These are phyloP conservation scores for Dipsacomyces acuminosporus DNA, from an alignment of 371 early-diverging fungal genomes.

Conservation along the genomic window DNA sequence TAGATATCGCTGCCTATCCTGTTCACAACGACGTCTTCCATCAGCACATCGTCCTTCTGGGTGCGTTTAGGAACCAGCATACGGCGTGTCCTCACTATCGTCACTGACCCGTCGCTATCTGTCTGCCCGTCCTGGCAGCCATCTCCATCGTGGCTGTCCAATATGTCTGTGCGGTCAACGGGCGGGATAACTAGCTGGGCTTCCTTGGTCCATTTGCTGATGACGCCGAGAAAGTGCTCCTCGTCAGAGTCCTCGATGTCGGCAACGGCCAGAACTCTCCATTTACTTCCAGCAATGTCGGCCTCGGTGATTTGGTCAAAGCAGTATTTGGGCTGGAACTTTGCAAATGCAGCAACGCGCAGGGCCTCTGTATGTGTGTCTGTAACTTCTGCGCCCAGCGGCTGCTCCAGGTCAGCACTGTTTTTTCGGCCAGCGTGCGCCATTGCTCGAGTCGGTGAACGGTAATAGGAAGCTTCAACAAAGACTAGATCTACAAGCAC, in stretches of 20 bases:
- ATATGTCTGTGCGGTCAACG: slow-evolving; percentile 54
- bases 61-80: slow-evolving; percentile 60
- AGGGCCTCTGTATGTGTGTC: slow-evolving; percentile 20
- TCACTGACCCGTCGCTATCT: neutral
- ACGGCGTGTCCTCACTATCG: slow-evolving; percentile 40
- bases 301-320: slow-evolving; percentile 6
- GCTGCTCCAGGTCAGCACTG: neutral
- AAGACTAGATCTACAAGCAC: neutral
- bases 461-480: neutral
- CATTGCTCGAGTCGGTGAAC: neutral
- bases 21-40: slow-evolving; percentile 21
- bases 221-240: slow-evolving; percentile 32
- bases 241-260: slow-evolving; percentile 27
- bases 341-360: slow-evolving; percentile 38
- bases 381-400: slow-evolving; percentile 21
- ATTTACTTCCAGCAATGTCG: slow-evolving; percentile 4
- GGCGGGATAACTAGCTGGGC: slow-evolving; percentile 69
- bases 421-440: too few species aligned
- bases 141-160: slow-evolving; percentile 4
- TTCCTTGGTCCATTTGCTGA: slow-evolving; percentile 62
- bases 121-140: neutral
- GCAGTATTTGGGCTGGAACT: slow-evolving; percentile 29
- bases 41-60: slow-evolving; percentile 13
- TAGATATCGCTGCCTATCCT: slow-evolving; percentile 7
- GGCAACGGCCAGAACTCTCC: slow-evolving; percentile 27